Evolutionary conservation across 1,139 yeast genomes (phyloP), one percentile per base, ranked within the genome.

Genomic region (Protomyces inundatus): DNA sequence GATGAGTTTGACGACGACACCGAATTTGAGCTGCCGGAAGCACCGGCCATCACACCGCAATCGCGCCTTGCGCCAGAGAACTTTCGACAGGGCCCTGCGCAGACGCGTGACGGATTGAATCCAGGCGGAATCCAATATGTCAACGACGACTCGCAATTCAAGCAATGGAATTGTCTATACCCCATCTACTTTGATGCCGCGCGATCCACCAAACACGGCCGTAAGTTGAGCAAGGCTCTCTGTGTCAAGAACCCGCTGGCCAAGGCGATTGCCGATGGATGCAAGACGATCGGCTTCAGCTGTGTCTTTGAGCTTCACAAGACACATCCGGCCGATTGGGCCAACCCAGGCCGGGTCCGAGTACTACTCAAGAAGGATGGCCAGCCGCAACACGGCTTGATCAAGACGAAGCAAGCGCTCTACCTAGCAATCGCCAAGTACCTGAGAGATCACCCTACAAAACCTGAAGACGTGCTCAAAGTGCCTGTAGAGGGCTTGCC

Each of bases 251-350:
- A 90, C 75, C 98, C 98, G 1, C 77, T 91, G 67, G 97, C 97
- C 1, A 85, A 86, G 71, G 84, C 88, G 3, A 81, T 93, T 39
- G 81, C 88, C 40, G 95, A 89, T 10, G 81, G 77, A 3, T 75
- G 88, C 82, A 40, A 82, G 81, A 69, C 76, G 77, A 66, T 75
- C 69, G 71, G 77, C 78, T 69, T 74, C 55, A 74, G 74, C 54
- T 69, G 73, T 6, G 74, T 76, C 36, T 69, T 73, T 67, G 93
- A 88, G 75, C 84, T 93, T 68, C 90, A 87, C 67, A 93, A 90
- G 76, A 77, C 87, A 3, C 98, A 93, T 75, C 98, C 98, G 9
- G 96, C 90, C 74, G 98, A 93, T 76, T 93, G 88, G 82, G 96
- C 98, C 67, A 93, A 93, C 73, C 95, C 97, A 1, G 98, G 98